phyloP scores from a whole-genome alignment of 306 rosid genomes.

The Begonia loranthoides region DNA sequence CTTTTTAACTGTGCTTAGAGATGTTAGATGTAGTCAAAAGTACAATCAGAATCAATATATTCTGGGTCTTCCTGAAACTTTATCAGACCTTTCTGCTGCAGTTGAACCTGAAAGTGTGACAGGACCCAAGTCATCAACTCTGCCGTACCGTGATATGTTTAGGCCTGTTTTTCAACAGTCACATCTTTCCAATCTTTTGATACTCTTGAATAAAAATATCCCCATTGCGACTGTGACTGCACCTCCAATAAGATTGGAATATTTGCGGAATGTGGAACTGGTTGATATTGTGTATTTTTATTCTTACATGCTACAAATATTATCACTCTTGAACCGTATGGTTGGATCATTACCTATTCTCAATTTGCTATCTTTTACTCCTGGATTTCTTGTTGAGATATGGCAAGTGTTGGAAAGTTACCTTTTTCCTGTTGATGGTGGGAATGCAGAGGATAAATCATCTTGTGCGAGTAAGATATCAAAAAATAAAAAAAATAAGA shows the following conservation, averaged over 20 bases:
- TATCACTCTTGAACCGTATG: conserved; percentile 48
- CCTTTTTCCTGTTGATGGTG: conserved; percentile 36
- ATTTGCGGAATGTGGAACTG: conserved; percentile 41
- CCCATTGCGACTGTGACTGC: conserved; percentile 14
- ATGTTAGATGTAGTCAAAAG: conserved; percentile 31
- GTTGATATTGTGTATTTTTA: conserved; percentile 62
- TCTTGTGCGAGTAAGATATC: conserved; percentile 19
- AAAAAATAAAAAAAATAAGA: conserved; percentile 21
- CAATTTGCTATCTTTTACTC: conserved; percentile 88
- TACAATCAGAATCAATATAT: conserved; percentile 26
- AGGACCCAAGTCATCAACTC: conserved; percentile 27
- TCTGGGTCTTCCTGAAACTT: conserved; percentile 27
- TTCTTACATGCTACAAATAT: conserved; percentile 59
- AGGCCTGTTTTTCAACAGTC: conserved; percentile 83
- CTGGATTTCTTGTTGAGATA: conserved; percentile 68
- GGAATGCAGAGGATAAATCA: conserved; percentile 17
- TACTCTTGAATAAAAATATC: conserved; percentile 23
- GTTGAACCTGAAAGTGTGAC: conserved; percentile 25
- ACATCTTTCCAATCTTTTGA: conserved; percentile 78
- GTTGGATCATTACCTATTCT: conserved; percentile 67
- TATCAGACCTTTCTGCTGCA: conserved; percentile 18
- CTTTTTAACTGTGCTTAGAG: conserved; percentile 47
- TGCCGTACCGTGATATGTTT: conserved; percentile 48
- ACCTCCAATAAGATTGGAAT: conserved; percentile 24
- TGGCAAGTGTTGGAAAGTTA: conserved; percentile 63